Evolutionary conservation across 257 asterid genomes (phyloP).

Genomic region (Paulownia fortunei): DNA sequence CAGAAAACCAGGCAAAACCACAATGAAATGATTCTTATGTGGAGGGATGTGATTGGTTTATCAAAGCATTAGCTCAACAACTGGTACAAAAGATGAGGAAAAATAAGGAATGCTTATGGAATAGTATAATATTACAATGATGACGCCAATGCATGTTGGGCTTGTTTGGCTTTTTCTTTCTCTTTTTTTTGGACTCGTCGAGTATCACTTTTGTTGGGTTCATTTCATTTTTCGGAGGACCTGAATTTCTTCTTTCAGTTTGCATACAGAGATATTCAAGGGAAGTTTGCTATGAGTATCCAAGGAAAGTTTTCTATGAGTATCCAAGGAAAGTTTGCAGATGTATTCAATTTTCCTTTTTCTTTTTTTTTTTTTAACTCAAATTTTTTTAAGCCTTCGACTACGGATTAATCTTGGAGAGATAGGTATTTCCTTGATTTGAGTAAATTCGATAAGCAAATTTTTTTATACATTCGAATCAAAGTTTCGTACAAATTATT

Average conservation of each 20-base stretch:
- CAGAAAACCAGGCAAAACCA: not conserved
- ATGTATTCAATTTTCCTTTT: too few relatives aligned
- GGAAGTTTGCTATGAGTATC: not conserved
- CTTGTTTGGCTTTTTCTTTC: not conserved
- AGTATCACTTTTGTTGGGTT: not conserved
- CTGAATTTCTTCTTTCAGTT: not conserved
- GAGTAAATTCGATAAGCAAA: too few relatives aligned
- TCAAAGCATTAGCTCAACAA: conserved; percentile 36
- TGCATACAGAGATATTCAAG: not conserved
- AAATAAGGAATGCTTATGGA: not conserved
- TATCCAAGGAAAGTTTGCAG: not conserved
- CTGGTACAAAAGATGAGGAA: not conserved
- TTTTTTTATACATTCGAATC: too few relatives aligned
- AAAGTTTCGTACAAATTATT: too few relatives aligned
- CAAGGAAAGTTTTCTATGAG: not conserved
- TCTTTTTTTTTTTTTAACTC: too few relatives aligned
- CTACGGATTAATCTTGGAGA: too few relatives aligned
- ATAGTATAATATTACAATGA: not conserved
- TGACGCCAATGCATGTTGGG: conserved; percentile 21
- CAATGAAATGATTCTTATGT: conserved; percentile 4
- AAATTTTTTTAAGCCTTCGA: too few relatives aligned
- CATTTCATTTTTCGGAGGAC: not conserved
- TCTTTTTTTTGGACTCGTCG: not conserved
- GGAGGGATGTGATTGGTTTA: conserved; percentile 33
- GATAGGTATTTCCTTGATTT: too few relatives aligned